Evolutionary conservation across 164 flowering plant genomes (phyloP), one percentile per base, ranked within the genome.

Genomic region (Platanus orientalis): DNA sequence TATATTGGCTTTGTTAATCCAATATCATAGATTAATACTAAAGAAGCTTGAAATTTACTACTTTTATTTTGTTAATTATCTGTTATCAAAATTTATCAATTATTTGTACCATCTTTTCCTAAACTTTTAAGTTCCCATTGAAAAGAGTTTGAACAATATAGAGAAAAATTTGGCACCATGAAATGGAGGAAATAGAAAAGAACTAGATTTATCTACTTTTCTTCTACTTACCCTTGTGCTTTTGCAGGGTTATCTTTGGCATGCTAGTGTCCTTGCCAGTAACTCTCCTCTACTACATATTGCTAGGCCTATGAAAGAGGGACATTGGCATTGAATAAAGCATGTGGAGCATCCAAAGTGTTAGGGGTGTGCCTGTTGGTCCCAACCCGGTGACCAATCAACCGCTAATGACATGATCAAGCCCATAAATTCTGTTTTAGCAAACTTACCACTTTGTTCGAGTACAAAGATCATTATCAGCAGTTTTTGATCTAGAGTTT

Each of bases 171-270:
- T 32, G 39, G 39, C 39, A 32, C 9, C 39, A 32, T 32, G 39
- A 32, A 32, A 32, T 4, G 9, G 9, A 9, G 36, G 9, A 32
- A 32, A 32, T 32, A 32, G 9, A 32, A 32, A 4, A 32, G 36
- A 32, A 32, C 4, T 4, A 9, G 9, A 32, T 4, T 32, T 4
- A 11, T 24, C 21, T 26, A 19, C 27, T 39, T 58, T 39, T 28
- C 6, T 47, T 55, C 20, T 23, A 9, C 28, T 47, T 30, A 3
- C 32, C 9, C 63, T 62, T 24, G 13, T 69, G 16, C 24, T 53
- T 42, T 30, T 76, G 79, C 84, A 85, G 90, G 84, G 90, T 85
- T 19, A 83, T 83, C 27, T 85, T 85, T 73, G 87, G 90, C 12
- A 85, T 83, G 87, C n/a, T 85, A 44, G 80, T 85, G 1, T 79